phyloP scores from a whole-genome alignment of 2,329 filamentous ascomycete species.

The Macrophomina phaseolina region DNA sequence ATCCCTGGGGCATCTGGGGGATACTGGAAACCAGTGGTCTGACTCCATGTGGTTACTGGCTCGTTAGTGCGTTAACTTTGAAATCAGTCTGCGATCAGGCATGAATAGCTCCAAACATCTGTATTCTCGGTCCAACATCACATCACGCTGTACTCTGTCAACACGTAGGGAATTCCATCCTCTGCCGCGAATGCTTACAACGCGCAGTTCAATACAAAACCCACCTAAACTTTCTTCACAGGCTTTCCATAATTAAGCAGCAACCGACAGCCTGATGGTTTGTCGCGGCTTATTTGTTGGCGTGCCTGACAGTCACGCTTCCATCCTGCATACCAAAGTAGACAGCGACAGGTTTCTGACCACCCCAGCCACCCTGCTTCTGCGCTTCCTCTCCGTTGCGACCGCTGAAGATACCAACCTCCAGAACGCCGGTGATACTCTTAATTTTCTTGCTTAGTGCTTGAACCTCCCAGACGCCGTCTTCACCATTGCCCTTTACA shows the following conservation, averaged over 20 bases:
- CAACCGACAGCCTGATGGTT: too few species aligned
- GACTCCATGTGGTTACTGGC: not conserved
- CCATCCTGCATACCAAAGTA: conserved; percentile 88
- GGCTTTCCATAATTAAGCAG: not conserved
- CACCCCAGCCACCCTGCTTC: conserved; percentile 59
- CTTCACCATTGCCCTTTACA: conserved; percentile 57
- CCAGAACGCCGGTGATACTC: conserved; percentile 82
- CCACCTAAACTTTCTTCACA: not conserved
- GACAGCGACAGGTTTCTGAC: conserved; percentile 88
- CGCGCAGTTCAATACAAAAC: not conserved
- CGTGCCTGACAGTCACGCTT: conserved; percentile 45
- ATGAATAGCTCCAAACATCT: too few species aligned
- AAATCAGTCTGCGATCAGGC: not conserved
- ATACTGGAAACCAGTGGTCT: too few species aligned
- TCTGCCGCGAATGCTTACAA: not conserved
- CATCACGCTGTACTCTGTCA: not conserved
- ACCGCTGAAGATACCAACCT: conserved; percentile 89
- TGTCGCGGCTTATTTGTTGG: conserved; percentile 2
- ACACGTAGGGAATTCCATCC: conserved; percentile 1
- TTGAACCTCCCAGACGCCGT: conserved; percentile 81
- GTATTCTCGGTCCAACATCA: too few species aligned
- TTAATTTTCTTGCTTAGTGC: conserved; percentile 76
- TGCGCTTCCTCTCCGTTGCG: conserved; percentile 73
- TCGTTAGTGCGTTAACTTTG: not conserved
- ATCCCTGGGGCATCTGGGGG: too few species aligned